Percentiles rank a stretch among this genome's conserved stretches.
phyloP scores from a whole-genome alignment of 1,284 basidiomycete genomes.

The Cutaneotrichosporon sp. region DNA sequence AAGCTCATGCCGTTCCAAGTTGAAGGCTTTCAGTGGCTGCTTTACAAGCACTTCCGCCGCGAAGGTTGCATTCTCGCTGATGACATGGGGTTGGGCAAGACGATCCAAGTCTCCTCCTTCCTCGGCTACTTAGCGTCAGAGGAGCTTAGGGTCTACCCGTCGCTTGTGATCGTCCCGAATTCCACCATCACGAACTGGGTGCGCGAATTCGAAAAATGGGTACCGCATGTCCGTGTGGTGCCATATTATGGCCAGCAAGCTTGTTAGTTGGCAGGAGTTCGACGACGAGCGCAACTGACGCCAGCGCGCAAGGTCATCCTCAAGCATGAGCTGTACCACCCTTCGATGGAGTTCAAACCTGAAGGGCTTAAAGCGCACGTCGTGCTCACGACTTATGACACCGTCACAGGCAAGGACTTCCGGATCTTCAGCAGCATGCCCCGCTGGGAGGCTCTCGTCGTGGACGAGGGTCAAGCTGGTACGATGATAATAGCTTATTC shows the following conservation, averaged over 20 bases:
- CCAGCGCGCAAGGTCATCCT: conserved; percentile 74
- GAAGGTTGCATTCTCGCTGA: conserved; percentile 94
- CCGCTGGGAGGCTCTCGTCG: conserved; percentile 86
- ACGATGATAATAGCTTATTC: neutral
- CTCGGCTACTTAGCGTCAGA: conserved; percentile 66
- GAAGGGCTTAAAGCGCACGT: conserved; percentile 58
- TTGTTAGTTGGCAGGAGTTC: conserved; percentile 21
- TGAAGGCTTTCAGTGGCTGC: conserved; percentile 89
- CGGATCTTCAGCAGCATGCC: conserved; percentile 70
- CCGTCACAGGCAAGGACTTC: conserved; percentile 66
- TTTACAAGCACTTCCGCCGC: conserved; percentile 78
- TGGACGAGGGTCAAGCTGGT: conserved; percentile 68
- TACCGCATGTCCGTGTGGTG: conserved; percentile 54
- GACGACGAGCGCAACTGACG: neutral
- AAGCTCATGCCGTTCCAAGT: conserved; percentile 78
- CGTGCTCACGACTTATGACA: conserved; percentile 84
- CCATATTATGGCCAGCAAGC: conserved; percentile 56
- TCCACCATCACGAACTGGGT: conserved; percentile 55
- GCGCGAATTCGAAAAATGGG: conserved; percentile 87
- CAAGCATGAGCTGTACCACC: conserved; percentile 74
- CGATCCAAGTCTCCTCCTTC: conserved; percentile 81
- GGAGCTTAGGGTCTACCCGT: conserved; percentile 61
- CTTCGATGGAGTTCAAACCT: conserved; percentile 33
- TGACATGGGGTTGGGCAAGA: conserved; percentile 80
- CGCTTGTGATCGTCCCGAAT: conserved; percentile 88